Base-by-base conservation (phyloP, 768 basidiomycete genomes). In the Suillus plorans region DNA sequence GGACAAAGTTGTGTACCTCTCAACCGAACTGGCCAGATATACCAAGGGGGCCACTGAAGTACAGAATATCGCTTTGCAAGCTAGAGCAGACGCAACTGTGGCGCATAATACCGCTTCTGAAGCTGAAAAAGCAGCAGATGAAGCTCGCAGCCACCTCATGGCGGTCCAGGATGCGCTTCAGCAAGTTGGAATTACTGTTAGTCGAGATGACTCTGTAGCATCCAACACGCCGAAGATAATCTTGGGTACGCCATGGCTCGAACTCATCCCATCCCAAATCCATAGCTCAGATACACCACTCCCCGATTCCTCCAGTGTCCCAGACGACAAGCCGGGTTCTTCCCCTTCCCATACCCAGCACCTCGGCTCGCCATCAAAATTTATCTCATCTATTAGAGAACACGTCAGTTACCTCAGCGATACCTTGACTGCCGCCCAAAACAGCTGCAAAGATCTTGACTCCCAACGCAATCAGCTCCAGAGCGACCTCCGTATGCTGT, bases 151-250 rank as follows among this genome's bases (percentile, higher is more conserved):
- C 14, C 9, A 42, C 28, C 57, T 59, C 53, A 16, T 22, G 25
- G 56, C 28, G 9, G 53, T 63, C 4, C 53, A 36, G 31, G 56
- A 41, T 28, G 58, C 62, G n/a, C 62, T 63, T 31, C 39, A 57
- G 37, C 28, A 12, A 36, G 42, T 42, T 10, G 62, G 57, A 4
- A 63, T 63, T 12, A 31, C 52, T 61, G 58, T 63, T 60, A 41
- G 36, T 57, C 37, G 9, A 59, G 55, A 25, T 37, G 34, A 57
- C 39, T 12, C 53, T n/a, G 57, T 31, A n/a, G 16, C 53, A 60
- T 58, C 57, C 5, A 9, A 41, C 37, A 59, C 20, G 25, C 62
- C 28, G 20, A 63, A 61, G 25, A 36, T 63, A 41, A 63, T 28
- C 7, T n/a, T 63, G 28, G 58, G 52, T 57, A 41, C 25, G 37